phyloP scores from a whole-genome alignment of 805 yeast genomes.

The Lipomyces sp. region DNA sequence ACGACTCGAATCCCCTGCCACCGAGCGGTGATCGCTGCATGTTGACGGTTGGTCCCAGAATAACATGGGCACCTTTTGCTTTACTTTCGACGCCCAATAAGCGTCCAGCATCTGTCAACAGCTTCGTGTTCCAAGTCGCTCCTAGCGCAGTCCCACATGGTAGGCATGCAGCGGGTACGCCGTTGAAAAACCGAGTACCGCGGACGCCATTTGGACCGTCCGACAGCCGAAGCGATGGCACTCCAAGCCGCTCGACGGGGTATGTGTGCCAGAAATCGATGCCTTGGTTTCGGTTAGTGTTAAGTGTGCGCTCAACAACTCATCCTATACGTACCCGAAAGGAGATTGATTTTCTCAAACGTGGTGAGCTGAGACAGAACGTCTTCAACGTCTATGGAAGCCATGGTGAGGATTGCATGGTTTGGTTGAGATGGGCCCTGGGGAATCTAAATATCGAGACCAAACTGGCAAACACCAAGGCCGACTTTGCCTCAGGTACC shows the following conservation, averaged over 20 bases:
- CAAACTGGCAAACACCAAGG: too few species aligned
- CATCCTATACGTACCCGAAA: conserved; percentile 45
- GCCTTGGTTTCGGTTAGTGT: conserved; percentile 1
- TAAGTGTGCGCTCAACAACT: too few species aligned
- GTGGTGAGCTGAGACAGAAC: conserved; percentile 41
- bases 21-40: conserved; percentile 64
- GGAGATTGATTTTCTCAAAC: conserved; percentile 43
- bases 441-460: too few species aligned
- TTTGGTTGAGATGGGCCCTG: too few species aligned
- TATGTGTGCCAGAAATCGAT: conserved; percentile 58
- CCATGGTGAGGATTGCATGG: too few species aligned
- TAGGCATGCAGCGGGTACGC: conserved; percentile 61
- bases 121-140: conserved; percentile 58
- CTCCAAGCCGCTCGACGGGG: conserved; percentile 48
- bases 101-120: conserved; percentile 56
- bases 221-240: conserved; percentile 55
- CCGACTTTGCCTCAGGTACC: too few species aligned
- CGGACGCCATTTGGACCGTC: conserved; percentile 72
- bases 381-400: conserved; percentile 22
- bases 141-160: conserved; percentile 68
- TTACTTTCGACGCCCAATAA: conserved; percentile 61
- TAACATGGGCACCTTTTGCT: conserved; percentile 57
- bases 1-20: conserved; percentile 67
- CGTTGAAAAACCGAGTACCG: conserved; percentile 59
- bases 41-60: conserved; percentile 58